phyloP scores from a whole-genome alignment of 208 protist genomes.

The Acanthamoeba triangularis region DNA sequence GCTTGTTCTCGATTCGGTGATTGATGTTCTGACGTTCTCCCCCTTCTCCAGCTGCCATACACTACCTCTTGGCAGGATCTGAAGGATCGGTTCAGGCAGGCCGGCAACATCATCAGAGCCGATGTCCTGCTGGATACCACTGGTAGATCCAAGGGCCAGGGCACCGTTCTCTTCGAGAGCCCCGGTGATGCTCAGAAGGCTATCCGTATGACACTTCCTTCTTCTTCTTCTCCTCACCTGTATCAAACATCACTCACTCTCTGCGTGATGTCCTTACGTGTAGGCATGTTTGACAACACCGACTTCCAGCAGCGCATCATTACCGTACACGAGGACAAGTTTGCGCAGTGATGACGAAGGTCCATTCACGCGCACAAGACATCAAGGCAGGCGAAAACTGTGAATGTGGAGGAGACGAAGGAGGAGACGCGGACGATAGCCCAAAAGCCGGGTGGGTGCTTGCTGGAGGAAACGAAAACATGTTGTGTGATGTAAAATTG shows the following conservation, averaged over 20 bases:
- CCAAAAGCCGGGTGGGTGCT: too few relatives aligned
- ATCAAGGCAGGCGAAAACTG: neutral
- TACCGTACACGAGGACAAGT: slow-evolving; percentile 60
- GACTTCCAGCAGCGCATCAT: slow-evolving; percentile 58
- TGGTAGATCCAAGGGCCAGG: slow-evolving; percentile 17
- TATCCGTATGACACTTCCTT: neutral
- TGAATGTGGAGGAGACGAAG: too few relatives aligned
- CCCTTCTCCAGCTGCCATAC: neutral
- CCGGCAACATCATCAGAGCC: slow-evolving; percentile 38
- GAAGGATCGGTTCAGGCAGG: slow-evolving; percentile 54
- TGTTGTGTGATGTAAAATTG: too few relatives aligned
- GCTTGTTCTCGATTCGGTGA: too few relatives aligned
- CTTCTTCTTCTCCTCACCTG: neutral
- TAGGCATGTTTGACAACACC: slow-evolving; percentile 65
- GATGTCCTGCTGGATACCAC: slow-evolving; percentile 9
- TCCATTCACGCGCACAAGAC: neutral
- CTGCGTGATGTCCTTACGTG: neutral
- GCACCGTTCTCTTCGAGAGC: slow-evolving; percentile 51
- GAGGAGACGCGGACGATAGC: too few relatives aligned
- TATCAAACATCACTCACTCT: neutral
- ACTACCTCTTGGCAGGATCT: slow-evolving; percentile 67
- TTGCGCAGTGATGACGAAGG: neutral
- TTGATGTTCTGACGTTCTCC: neutral
- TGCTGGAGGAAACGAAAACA: too few relatives aligned
- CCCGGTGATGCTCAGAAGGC: slow-evolving; percentile 20